phyloP scores from a whole-genome alignment of 345 rosid species.

The Citrus unshiu region DNA sequence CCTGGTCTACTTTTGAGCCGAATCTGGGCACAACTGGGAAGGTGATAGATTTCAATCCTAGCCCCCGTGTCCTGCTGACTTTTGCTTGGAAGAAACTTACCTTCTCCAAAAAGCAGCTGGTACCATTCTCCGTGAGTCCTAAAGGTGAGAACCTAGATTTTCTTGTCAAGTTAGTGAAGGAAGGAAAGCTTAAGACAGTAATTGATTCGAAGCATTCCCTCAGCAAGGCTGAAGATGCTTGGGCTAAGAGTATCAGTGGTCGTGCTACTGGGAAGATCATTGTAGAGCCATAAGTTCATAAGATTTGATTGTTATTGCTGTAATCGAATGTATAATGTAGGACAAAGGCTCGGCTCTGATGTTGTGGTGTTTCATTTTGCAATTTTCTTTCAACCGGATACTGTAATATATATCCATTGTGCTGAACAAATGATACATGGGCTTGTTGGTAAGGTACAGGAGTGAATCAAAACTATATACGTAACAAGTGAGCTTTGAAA shows the following conservation, averaged over 20 bases:
- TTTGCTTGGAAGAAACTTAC: constrained; percentile 50
- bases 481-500: too few relatives aligned
- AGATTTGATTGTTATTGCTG: not conserved
- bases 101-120: constrained; percentile 61
- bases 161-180: constrained; percentile 50
- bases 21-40: constrained; percentile 55
- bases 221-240: constrained; percentile 68
- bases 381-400: not conserved
- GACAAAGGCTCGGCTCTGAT: too few relatives aligned
- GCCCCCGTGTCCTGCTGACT: constrained; percentile 36
- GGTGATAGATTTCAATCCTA: constrained; percentile 57
- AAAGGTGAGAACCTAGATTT: constrained; percentile 47
- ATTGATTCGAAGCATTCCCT: constrained; percentile 55
- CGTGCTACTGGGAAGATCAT: constrained; percentile 81
- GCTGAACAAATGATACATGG: too few relatives aligned
- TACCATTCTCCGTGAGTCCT: constrained; percentile 37
- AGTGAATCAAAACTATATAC: too few relatives aligned
- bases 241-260: constrained; percentile 64
- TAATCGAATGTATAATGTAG: not conserved
- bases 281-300: constrained; percentile 44
- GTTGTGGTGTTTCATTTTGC: too few relatives aligned
- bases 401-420: not conserved
- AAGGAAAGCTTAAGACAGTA: constrained; percentile 60
- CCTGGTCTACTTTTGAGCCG: constrained; percentile 68
- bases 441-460: too few relatives aligned